Base-by-base conservation (phyloP, 331 rosid genomes). In the Telfairia occidentalis region DNA sequence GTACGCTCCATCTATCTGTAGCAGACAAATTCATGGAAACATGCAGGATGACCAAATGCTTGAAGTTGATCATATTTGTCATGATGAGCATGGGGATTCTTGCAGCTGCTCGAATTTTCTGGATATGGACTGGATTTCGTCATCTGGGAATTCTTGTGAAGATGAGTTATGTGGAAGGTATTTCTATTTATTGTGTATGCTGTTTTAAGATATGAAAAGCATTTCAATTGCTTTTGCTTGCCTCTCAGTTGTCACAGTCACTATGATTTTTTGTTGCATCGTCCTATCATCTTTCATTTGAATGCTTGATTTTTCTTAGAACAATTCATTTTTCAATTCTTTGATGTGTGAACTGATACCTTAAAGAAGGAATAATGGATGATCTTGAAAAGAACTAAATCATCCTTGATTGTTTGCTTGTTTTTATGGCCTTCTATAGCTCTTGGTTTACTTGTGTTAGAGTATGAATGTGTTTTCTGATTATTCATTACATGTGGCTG, bases 81-180 rank as follows among this genome's bases (percentile, higher is more conserved):
- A 83, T 76, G 96, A 84, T 77, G 92, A 87, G 57, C 90, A 83
- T 75, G 90, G 91, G 29, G 90, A 87, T 75, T 83, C 87, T n/a
- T 83, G 86, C 64, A 89, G 85, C 83, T 88, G 92, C 86, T 90
- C 97, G 46, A 85, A 87, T 83, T 86, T 90, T 79, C 78, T 87
- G 71, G 92, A 95, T 76, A 75, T 75, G 40, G 96, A 88, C 71
- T 90, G 96, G 93, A 86, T 92, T 81, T 91, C 99, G 64, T 84
- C 98, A 13, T 90, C 97, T 13, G 99, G 86, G 83, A 92, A 88
- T 83, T 92, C 99, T 52, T 86, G 92, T 80, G 97, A 92, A 90
- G 97, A 91, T 72, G 98, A 95, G 65, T 53, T 79, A 57, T 81
- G 77, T 77, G 90, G 78, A 81, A 85, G 99, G 99, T 95, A 84